A percentile compares a stretch with the other conserved stretches of the same genome.
Evolutionary conservation across 306 rosid species (phyloP).

Genomic region (Cicer cuneatum): DNA sequence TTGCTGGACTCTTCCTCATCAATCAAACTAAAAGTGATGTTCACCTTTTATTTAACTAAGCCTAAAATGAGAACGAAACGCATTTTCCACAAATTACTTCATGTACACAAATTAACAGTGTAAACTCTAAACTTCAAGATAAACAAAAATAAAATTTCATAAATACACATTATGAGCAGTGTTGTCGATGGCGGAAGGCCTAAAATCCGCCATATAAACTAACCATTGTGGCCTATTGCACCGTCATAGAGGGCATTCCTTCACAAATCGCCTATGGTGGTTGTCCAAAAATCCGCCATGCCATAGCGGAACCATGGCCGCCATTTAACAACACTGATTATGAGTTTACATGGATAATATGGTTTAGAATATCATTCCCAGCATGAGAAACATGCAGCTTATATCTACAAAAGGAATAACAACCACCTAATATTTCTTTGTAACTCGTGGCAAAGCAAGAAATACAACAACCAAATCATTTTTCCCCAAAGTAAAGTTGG

Average conservation of each 20-base stretch:
- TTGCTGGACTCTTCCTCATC: neutral
- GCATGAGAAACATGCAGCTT: conserved; percentile 32
- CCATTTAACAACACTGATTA: neutral
- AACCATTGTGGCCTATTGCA: no score
- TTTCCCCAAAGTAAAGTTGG: neutral
- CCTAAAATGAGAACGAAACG: conserved; percentile 27
- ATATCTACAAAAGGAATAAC: conserved; percentile 22
- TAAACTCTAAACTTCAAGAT: conserved; percentile 28
- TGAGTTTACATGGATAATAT: conserved; percentile 22
- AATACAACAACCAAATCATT: neutral
- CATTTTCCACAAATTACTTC: conserved; percentile 13
- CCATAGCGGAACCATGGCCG: no score
- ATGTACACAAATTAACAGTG: conserved; percentile 5
- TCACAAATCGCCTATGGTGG: no score
- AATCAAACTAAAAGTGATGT: conserved; percentile 26
- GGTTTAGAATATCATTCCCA: conserved; percentile 14
- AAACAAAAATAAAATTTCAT: conserved; percentile 20
- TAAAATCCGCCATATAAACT: no score
- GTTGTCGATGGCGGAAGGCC: no score
- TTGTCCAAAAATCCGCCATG: no score
- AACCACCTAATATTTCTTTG: conserved; percentile 17
- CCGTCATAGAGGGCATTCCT: no score
- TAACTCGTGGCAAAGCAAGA: conserved; percentile 6
- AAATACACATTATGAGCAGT: neutral
- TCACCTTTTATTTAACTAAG: conserved; percentile 2